Base-by-base conservation (phyloP, 2,329 filamentous ascomycete genomes). In the Hypoxylon sp. region DNA sequence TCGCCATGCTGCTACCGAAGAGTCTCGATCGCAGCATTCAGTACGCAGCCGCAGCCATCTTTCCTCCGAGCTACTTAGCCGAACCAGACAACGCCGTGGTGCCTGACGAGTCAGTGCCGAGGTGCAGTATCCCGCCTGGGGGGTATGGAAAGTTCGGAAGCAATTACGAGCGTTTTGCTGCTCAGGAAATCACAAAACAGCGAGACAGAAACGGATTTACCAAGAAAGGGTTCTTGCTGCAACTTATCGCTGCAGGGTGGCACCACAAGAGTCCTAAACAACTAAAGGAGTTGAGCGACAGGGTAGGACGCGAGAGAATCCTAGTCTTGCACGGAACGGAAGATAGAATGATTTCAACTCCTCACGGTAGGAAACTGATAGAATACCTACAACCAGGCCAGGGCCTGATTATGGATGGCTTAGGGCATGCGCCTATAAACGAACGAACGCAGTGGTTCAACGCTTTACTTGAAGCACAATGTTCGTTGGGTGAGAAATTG, bases 101-200 rank as follows among this genome's bases (percentile, higher is more conserved):
- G 1, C 88, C 87, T 11, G 77, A 77, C 58, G 76, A 80, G 8
- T 71, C 71, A 12, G 71, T 74, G 2, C 86, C 85, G 2, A 79
- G 53, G 69, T 77, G 48, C 59, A 82, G 73, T 77, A 78, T 51
- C 43, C 79, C 76, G 0, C 62, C 57, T 3, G 63, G 54, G 1
- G 70, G 63, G 0, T 88, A 88, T 61, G 71, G 82, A 37, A 78
- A 77, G 7, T 97, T 96, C 77, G 85, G 85, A 3, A 92, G 84
- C 55, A 96, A 95, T 75, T 93, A 89, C 63, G 91, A 96, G 80
- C 90, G 94, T 4, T 95, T 94, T 74, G 90, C 91, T 25, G 93
- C 94, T 0, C 88, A 90, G 70, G 93, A 97, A 78, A 78, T 96
- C 68, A 83, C 82, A 74, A 97, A 97, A 81, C 85, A 91, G 16